Evolutionary conservation across 345 rosid species (phyloP).

Genomic region (Eucalyptus polybractea): DNA sequence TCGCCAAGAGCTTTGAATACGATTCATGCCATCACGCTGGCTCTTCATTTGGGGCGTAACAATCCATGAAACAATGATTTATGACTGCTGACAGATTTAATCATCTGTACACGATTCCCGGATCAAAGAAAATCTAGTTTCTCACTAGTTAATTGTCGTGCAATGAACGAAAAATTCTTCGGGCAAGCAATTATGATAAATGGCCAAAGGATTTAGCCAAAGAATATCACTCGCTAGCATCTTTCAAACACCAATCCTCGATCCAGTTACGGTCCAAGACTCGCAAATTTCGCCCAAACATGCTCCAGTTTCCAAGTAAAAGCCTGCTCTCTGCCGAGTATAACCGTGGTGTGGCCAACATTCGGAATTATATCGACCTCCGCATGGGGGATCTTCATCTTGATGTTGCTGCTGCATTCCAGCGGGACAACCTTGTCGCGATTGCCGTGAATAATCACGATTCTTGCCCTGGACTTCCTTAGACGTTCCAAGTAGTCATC

Average conservation of each 20-base stretch:
- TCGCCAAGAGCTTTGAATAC: neutral
- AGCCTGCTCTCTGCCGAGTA: conserved; percentile 33
- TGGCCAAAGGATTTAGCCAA: neutral
- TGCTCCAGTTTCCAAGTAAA: conserved; percentile 32
- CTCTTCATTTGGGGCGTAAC: neutral
- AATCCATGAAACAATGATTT: neutral
- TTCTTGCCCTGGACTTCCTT: conserved; percentile 8
- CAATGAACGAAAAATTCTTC: neutral
- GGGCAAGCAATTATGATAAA: neutral
- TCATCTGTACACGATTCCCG: neutral
- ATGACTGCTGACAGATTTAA: neutral
- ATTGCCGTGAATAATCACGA: conserved; percentile 54
- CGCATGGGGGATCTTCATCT: conserved; percentile 26
- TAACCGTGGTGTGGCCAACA: conserved; percentile 37
- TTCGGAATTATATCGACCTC: conserved; percentile 21
- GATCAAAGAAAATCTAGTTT: neutral
- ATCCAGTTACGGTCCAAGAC: neutral
- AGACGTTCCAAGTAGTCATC: conserved; percentile 34
- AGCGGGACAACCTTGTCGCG: conserved; percentile 38
- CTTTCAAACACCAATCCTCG: conserved; percentile 13
- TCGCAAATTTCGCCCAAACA: conserved; percentile 18
- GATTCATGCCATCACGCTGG: neutral
- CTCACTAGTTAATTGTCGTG: neutral
- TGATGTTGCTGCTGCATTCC: conserved; percentile 41
- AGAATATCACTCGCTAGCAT: neutral